Base-by-base conservation (phyloP, 1,284 basidiomycete genomes). In the Ceratobasidium sp. region DNA sequence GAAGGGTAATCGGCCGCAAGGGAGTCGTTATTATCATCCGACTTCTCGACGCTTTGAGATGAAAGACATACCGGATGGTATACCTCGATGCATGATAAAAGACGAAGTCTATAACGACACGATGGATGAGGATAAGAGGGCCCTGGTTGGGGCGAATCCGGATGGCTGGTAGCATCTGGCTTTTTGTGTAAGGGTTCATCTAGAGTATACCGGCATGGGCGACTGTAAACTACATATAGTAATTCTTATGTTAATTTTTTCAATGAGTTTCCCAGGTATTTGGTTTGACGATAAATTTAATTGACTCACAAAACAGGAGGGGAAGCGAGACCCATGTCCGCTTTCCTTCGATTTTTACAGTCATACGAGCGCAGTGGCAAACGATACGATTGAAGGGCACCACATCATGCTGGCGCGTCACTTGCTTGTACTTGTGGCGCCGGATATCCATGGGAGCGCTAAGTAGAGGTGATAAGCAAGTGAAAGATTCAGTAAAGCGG, bases 61-160 rank as follows among this genome's bases (percentile, higher is more conserved):
- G 39, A 36, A 55, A n/a, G 50, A 67, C 48, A 67, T 67, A 53
- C 64, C 64, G 30, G 64, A 67, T 67, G 50, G 48, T 26, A 34
- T 55, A 4, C 64, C 64, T 43, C 64, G 50, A 21, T 67, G 48
- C 36, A 52, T 67, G 50, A 52, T 67, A n/a, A 43, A 67, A 23
- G 32, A 52, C 32, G 21, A 32, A 30, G 64, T 67, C 21, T 67
- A 53, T 43, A 23, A 6, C 14, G 50, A 41, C 23, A 32, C 21
- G n/a, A 52, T 67, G 48, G 64, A 67, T 41, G 50, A 67, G 10
- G 39, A 23, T 14, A 67, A 67, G 64, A 34, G 36, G 16, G 64
- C 48, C 18, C 28, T 67, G 32, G 64, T 67, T n/a, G 48, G 36
- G 18, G 16, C 18, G 21, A 53, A 36, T 30, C 64, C 64, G 10